phyloP scores from a whole-genome alignment of 1,139 yeast species.

The Nakaseomyces glabratus region DNA sequence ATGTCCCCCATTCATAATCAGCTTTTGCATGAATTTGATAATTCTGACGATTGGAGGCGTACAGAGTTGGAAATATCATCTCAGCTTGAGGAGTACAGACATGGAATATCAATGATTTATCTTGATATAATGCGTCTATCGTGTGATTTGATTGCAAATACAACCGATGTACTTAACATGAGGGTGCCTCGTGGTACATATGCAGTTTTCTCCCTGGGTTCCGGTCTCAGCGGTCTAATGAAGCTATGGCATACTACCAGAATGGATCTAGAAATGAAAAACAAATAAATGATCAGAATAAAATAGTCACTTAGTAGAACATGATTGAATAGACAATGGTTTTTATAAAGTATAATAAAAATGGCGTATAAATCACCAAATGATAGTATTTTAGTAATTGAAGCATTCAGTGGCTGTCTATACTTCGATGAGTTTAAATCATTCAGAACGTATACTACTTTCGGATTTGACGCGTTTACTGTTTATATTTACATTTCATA shows the following conservation, averaged over 20 bases:
- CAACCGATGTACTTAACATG: slow-evolving; percentile 36
- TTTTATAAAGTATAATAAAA: no score
- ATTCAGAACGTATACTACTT: no score
- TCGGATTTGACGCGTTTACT: no score
- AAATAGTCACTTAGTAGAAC: no score
- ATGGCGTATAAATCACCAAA: no score
- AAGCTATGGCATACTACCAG: slow-evolving; percentile 32
- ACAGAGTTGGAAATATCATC: slow-evolving; percentile 14
- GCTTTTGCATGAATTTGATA: slow-evolving; percentile 27
- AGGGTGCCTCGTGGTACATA: slow-evolving; percentile 31
- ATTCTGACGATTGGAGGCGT: slow-evolving; percentile 10
- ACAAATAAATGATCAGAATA: no score
- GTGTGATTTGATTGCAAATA: slow-evolving; percentile 39
- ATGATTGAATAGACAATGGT: no score
- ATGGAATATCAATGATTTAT: slow-evolving; percentile 30
- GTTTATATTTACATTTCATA: no score
- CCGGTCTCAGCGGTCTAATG: slow-evolving; percentile 36
- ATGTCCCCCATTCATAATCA: slow-evolving; percentile 30
- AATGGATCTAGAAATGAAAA: not conserved
- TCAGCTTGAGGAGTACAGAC: slow-evolving; percentile 29
- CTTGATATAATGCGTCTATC: slow-evolving; percentile 34
- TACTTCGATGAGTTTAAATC: no score
- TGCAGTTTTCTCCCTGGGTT: slow-evolving; percentile 29
- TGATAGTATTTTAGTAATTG: no score
- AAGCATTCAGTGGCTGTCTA: no score